These are phyloP conservation scores for Xanthoceras sorbifolium DNA, from an alignment of 345 rosid genomes.

Conservation along the genomic window DNA sequence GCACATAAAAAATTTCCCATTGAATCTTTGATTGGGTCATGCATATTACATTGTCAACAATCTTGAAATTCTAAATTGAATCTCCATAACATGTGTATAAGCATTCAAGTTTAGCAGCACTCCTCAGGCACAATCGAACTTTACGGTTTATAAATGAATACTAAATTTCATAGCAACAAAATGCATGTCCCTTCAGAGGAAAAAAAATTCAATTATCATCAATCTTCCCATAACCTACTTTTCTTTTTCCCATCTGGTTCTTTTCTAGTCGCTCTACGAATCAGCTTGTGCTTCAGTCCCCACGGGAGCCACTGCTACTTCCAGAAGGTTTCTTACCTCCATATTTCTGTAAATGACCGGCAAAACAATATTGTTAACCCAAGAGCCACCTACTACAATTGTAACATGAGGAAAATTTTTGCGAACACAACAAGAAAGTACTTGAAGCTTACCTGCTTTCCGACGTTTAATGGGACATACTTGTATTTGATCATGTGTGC, in stretches of 20 bases:
- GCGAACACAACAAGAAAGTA: neutral
- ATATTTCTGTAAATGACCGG: conserved; percentile 35
- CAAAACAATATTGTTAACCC: neutral
- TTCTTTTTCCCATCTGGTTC: conserved; percentile 22
- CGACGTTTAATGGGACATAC: conserved; percentile 63
- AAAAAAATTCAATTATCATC: conserved; percentile 34
- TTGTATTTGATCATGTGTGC: conserved; percentile 88
- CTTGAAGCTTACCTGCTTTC: conserved; percentile 65
- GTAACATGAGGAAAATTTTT: neutral
- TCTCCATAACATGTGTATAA: conserved; percentile 29
- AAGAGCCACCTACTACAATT: neutral
- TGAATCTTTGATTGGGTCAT: neutral
- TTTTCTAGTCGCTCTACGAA: conserved; percentile 25
- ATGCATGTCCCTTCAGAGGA: conserved; percentile 18
- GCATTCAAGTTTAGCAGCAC: conserved; percentile 28
- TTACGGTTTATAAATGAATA: conserved; percentile 29
- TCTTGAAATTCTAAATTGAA: conserved; percentile 24
- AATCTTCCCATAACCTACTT: conserved; percentile 29
- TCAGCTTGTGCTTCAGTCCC: conserved; percentile 36
- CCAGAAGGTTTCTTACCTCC: conserved; percentile 47
- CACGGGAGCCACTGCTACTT: conserved; percentile 59
- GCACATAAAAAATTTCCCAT: conserved; percentile 6
- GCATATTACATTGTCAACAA: conserved; percentile 28
- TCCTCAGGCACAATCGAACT: conserved; percentile 30
- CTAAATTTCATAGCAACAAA: conserved; percentile 32